Base-by-base conservation (phyloP, 2,329 filamentous ascomycete species). In the Beauveria australis region DNA sequence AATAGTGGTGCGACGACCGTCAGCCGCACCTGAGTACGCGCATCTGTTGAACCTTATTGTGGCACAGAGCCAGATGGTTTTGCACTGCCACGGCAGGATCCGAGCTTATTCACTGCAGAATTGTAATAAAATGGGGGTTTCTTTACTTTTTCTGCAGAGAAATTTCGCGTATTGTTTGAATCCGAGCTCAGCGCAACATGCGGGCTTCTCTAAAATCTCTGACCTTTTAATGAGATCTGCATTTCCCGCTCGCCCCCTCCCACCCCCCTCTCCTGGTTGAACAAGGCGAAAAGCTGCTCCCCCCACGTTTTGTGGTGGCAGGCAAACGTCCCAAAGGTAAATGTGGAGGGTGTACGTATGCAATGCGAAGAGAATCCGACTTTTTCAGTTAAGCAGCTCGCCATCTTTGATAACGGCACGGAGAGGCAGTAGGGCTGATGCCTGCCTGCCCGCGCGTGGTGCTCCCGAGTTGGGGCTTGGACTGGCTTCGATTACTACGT, bases 21-120 rank as follows among this genome's bases (percentile, higher is more conserved):
- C 53, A 55, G 53, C 53, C 53, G 26, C 41, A 55, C 40, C 53
- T 26, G n/a, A 55, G 30, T 46, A 46, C 41, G 53, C 41, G 53
- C 22, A 55, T 55, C 41, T 46, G n/a, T 37, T 16, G 19, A 53
- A 53, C 52, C 24, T 53, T 53, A 22, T 22, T 46, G 41, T 18
- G 7, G 41, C 41, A 43, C 16, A 43, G 18, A 19, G 41, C 41
- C n/a, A 43, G 41, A n/a, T 47, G n/a, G 33, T 16, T 37, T 49
- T 49, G 47, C 47, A 49, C 47, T 12, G 47, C 47, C 47, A 10
- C 24, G 24, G 47, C 26, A 47, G 19, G 22, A 24, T 16, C 44
- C 12, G 33, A 37, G 33, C 33, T 37, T 37, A 12, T 46, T n/a
- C 3, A 33, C 18, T 33, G 48, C 28, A 30, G 5, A 48, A 5